These are phyloP conservation scores for Betula pendula DNA, from an alignment of 306 rosid genomes.

Conservation along the genomic window DNA sequence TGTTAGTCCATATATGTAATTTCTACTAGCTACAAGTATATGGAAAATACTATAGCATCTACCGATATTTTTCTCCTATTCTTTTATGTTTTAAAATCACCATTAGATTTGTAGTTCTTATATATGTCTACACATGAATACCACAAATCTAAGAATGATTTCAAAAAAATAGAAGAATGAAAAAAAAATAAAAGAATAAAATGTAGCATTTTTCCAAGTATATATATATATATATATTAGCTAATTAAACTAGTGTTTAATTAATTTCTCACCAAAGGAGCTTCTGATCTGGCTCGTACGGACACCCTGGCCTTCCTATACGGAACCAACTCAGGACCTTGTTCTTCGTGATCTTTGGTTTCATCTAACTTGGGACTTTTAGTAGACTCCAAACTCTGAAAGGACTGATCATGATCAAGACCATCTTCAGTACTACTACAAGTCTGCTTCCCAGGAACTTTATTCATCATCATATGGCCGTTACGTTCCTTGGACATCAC, in stretches of 20 bases:
- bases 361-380: slow-evolving; percentile 30
- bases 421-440: slow-evolving; percentile 26
- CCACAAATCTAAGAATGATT: too few relatives aligned
- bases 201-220: too few relatives aligned
- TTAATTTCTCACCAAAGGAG: slow-evolving; percentile 41
- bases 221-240: not conserved
- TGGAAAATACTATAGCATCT: too few relatives aligned
- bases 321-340: slow-evolving; percentile 21
- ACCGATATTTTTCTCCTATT: too few relatives aligned
- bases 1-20: not conserved
- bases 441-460: slow-evolving; percentile 27
- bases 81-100: too few relatives aligned
- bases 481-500: slow-evolving; percentile 33
- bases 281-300: slow-evolving; percentile 56
- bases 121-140: too few relatives aligned
- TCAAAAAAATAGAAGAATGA: too few relatives aligned
- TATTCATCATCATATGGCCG: slow-evolving; percentile 21
- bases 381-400: slow-evolving; percentile 39
- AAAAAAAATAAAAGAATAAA: too few relatives aligned
- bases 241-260: not conserved
- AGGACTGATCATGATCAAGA: slow-evolving; percentile 39
- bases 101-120: too few relatives aligned
- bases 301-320: slow-evolving; percentile 56
- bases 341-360: slow-evolving; percentile 19
- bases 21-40: too few relatives aligned